Conservation (phyloP, 305 asterid genomes). For the Andrographis paniculata region DNA sequence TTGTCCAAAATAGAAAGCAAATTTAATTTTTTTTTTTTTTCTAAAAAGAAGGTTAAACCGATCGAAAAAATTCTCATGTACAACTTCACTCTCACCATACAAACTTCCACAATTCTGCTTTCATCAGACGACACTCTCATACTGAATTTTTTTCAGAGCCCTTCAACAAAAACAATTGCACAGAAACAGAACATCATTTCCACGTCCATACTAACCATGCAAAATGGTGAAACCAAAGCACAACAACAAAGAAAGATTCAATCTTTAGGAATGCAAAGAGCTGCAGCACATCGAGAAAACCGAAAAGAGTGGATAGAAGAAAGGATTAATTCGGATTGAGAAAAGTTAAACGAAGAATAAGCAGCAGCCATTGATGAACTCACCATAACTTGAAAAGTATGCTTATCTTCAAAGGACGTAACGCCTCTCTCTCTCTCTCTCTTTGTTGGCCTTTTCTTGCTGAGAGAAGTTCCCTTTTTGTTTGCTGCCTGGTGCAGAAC, state of each 20-base stretch:
- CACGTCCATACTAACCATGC: slow-evolving; percentile 16
- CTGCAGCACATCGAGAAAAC: slow-evolving; percentile 1
- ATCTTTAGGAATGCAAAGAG: slow-evolving; percentile 18
- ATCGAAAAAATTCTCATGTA: neutral
- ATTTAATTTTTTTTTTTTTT: no score
- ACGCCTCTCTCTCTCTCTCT: neutral
- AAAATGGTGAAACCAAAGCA: neutral
- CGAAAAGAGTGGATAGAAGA: slow-evolving; percentile 3
- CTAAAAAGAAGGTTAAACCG: slow-evolving; percentile 12
- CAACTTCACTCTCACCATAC: slow-evolving; percentile 6
- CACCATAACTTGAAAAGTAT: slow-evolving; percentile 28
- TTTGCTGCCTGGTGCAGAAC: slow-evolving; percentile 7
- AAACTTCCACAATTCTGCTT: slow-evolving; percentile 13
- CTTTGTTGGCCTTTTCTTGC: slow-evolving; percentile 13
- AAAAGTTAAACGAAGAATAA: slow-evolving; percentile 3
- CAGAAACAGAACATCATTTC: slow-evolving; percentile 5
- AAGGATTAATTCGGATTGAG: neutral
- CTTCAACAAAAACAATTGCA: slow-evolving; percentile 14
- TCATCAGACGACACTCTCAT: slow-evolving; percentile 7
- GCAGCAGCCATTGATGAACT: slow-evolving; percentile 22
- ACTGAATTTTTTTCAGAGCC: slow-evolving; percentile 10
- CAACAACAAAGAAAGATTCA: slow-evolving; percentile 18
- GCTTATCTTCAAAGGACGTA: slow-evolving; percentile 18
- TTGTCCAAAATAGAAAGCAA: slow-evolving; percentile 6
- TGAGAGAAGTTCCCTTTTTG: slow-evolving; percentile 9